Evolutionary conservation across 176 grass and related monocot species (phyloP).

Genomic region (Oryza meyeriana): DNA sequence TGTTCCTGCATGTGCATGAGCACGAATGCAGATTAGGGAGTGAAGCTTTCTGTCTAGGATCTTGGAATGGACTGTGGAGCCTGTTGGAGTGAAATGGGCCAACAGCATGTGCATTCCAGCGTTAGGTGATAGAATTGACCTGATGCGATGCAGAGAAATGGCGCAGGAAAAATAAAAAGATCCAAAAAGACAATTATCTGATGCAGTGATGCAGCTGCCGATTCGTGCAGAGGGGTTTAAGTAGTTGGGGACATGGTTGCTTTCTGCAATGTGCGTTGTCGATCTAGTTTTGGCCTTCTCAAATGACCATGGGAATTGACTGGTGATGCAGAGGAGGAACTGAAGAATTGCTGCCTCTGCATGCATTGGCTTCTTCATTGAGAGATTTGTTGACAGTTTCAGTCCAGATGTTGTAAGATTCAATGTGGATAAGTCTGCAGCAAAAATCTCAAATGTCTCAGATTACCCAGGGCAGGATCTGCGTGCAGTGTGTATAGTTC

Average conservation of each 20-base stretch:
- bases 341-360: neutral
- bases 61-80: slow-evolving; percentile 24
- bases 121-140: slow-evolving; percentile 42
- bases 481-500: neutral
- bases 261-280: slow-evolving; percentile 33
- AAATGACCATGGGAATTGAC: slow-evolving; percentile 23
- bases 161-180: neutral
- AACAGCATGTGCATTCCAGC: slow-evolving; percentile 32
- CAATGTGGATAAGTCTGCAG: neutral
- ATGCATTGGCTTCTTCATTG: neutral
- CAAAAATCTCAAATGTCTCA: neutral
- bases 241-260: neutral
- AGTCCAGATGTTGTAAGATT: neutral
- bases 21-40: slow-evolving; percentile 3
- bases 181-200: neutral
- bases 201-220: neutral
- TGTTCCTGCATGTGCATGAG: slow-evolving; percentile 42
- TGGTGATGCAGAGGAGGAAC: neutral
- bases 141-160: slow-evolving; percentile 32
- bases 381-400: neutral
- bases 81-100: slow-evolving; percentile 33
- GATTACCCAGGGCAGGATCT: neutral
- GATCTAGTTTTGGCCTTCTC: slow-evolving; percentile 16
- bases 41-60: slow-evolving; percentile 18
- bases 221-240: neutral